Evolutionary conservation across 106 monocot genomes (phyloP), one percentile per base, ranked within the genome.

Genomic region (Allium cepa): DNA sequence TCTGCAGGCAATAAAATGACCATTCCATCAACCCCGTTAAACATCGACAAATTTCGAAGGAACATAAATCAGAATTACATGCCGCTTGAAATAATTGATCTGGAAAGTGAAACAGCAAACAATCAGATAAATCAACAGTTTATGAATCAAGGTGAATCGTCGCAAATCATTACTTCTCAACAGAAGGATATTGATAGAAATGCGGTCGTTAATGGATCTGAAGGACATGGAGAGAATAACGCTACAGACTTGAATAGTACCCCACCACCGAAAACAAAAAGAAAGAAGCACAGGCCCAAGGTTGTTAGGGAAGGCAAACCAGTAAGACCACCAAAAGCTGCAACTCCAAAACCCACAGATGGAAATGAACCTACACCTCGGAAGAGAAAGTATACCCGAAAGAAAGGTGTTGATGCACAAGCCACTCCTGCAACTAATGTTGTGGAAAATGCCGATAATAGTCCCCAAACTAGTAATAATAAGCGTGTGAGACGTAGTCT

Each of bases 201-300:
- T 53, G 56, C 49, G 13, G 18, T 63, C 8, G 26, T 47, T 10
- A 17, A 64, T 11, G 10, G 48, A 71, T 8, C 64, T 49, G 56
- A 13, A 45, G 59, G 60, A 73, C 8, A 56, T 13, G 58, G 50
- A 63, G 72, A 73, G 11, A 66, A 60, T 11, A 60, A 69, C 57
- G 65, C n/a, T 7, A 53, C 60, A 46, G 77, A 75, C 50, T 58
- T 71, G 63, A 73, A 70, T 36, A 79, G 66, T 47, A 78, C 79
- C 22, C 79, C 71, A 1, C 57, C 26, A 26, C 75, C 71, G 50
- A 83, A 78, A 72, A 53, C 72, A 0, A 77, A 62, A 57, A 83
- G 74, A 72, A 89, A 75, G 67, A 94, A 78, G 63, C 79, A 84
- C 56, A 79, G 79, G 50, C 89, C 93, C 1, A 94, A 89, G 81